These are phyloP conservation scores for Talaromyces amestolkiae DNA, from an alignment of 2,329 filamentous ascomycete species.

Conservation along the genomic window DNA sequence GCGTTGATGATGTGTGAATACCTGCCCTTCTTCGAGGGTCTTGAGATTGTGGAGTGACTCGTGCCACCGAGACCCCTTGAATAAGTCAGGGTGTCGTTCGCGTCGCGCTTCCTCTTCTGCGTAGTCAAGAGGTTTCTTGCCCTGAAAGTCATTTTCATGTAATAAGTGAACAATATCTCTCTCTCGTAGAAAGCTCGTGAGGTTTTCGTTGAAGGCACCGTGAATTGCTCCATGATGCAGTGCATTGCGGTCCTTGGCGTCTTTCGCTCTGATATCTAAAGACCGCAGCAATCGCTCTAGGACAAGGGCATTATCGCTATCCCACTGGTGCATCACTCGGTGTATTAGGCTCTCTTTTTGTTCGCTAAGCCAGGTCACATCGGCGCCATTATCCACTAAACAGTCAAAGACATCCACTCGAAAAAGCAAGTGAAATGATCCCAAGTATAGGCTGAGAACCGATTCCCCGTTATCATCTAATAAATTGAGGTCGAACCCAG, in stretches of 20 bases:
- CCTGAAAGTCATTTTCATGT: not conserved
- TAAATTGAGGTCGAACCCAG: not conserved
- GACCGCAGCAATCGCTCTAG: not conserved
- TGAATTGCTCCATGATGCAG: not conserved
- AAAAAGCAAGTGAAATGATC: not conserved
- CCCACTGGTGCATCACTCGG: not conserved
- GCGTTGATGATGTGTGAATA: not conserved
- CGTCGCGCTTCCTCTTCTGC: not conserved
- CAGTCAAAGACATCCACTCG: not conserved
- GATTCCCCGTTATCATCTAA: not conserved
- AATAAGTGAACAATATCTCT: not conserved
- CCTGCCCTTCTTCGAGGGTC: too few relatives aligned
- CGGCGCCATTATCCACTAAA: not conserved
- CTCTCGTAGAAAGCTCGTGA: not conserved
- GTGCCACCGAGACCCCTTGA: too few relatives aligned
- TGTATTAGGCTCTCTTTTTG: not conserved
- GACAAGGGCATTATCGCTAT: not conserved
- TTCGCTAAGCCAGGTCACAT: not conserved
- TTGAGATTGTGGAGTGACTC: too few relatives aligned
- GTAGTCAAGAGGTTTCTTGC: not conserved
- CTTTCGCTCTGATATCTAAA: not conserved
- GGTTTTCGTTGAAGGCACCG: not conserved
- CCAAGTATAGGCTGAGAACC: not conserved
- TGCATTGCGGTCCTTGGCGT: not conserved
- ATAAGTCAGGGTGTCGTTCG: not conserved